Evolutionary conservation across 2,329 filamentous ascomycete genomes (phyloP), one percentile per base, ranked within the genome.

Genomic region (Sporothrix brunneoviolacea): DNA sequence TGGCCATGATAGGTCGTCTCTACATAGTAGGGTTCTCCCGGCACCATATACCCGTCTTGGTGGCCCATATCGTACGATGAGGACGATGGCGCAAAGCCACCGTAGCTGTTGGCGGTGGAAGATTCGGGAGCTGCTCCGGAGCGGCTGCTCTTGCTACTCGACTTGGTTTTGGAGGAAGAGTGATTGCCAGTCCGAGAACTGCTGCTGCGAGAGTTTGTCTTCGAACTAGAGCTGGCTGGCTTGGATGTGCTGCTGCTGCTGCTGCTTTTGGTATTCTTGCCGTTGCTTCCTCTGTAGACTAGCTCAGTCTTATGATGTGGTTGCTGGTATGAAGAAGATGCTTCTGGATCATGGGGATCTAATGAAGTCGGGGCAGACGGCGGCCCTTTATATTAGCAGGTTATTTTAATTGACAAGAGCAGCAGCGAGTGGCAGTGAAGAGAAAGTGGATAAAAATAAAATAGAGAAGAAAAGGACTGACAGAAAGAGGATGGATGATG

Each of bases 341-440:
- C 18, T n/a, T 50, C 48, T 43, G 32, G 32, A 19, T 33, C 21
- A 16, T 49, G 38, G 2, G 37, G 13, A 33, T 42, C 47, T 49
- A 38, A 36, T 35, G 38, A 36, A 21, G 21, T n/a, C 6, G 15
- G 37, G 38, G 38, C 16, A 28, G 22, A 33, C 3, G n/a, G n/a
- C 7, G n/a, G 9, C 38, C 47, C 47, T 49, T 49, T 49, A 49
- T 49, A 49, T 49, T 49, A 49, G 47, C 35, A 30, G 18, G 8
- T 10, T 10, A 10, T 21, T 16, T 32, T 24, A 10, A 15, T 10
- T 32, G 7, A n/a, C 16, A 36, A 36, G 37, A 22, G 8, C 4
- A 22, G 13, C 21, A 18, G n/a, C 16, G 35, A 21, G 36, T 9
- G 7, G 24, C 27, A 10, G 44, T 37, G 16, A 13, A n/a, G 35